Evolutionary conservation across 1,284 basidiomycete genomes (phyloP), one percentile per base, ranked within the genome.

Genomic region (Sanghuangporus sanghuang): DNA sequence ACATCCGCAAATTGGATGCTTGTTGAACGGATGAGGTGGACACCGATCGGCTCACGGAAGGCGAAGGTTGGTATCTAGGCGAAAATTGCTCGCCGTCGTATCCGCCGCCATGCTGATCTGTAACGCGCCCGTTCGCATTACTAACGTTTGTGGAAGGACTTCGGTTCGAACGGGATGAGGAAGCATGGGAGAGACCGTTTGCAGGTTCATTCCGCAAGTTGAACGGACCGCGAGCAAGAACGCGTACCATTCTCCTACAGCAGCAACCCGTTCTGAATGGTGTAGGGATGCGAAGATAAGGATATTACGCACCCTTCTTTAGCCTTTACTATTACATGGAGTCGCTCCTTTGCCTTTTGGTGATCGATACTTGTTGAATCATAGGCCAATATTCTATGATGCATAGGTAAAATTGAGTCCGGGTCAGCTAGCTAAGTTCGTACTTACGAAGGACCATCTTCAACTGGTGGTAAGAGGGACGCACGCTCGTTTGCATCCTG

Each of bases 11-110:
- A 23, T 44, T 49, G 14, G 65, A 63, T 11, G 53, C 61, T 21
- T 63, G 65, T 21, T 66, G 65, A n/a, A 63, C 40, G 36, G 65
- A 66, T 7, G 65, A 61, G 4, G 39, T 39, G n/a, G 65, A 66
- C 23, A 60, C 61, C 2, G 65, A 63, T 8, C 65, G 57, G 57
- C 61, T 63, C 35, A 63, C 49, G 27, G 65, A 63, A 11, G 60
- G 59, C 11, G 63, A 64, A 8, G 58, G 58, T n/a, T 23, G 40
- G 23, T n/a, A 40, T 48, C 56, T 66, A 18, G 50, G 52, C n/a
- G 60, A 63, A 18, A 58, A 60, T 16, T 46, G 50, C n/a, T 50
- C 58, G 35, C 53, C 52, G 6, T 21, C 44, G n/a, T 27, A 27
- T 6, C 32, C 36, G 16, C 32, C 40, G n/a, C 27, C 48, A 38